Base-by-base conservation (phyloP, 176 grass and related monocot species). In the Hordeum marinum region DNA sequence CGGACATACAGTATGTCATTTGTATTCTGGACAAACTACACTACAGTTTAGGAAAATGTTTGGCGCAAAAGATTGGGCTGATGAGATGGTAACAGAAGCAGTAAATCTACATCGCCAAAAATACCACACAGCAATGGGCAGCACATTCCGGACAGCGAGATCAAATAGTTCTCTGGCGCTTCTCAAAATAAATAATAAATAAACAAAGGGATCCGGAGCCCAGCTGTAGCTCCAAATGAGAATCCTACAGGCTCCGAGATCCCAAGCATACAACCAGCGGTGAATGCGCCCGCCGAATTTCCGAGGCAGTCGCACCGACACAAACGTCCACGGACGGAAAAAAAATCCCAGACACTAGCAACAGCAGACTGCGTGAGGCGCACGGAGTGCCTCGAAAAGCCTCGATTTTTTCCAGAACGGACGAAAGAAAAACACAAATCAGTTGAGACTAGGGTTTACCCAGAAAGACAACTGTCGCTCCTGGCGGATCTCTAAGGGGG, bases 401-500 rank as follows among this genome's bases (percentile, higher is more conserved):
- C 23, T 26, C 88, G 74, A 46, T 73, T 83, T 86, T 83, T 65
- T 57, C 65, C 73, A n/a, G 65, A 57, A 24, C 50, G 2, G 15
- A 42, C 65, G 10, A 45, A n/a, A 24, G 3, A 52, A 31, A 14
- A 54, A 52, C 54, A 45, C 21, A 50, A 76, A 64, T 70, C 73
- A 55, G 25, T 5, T n/a, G 88, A 32, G 73, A 3, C 80, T 90
- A 90, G 84, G 88, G 88, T 90, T 90, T 90, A 86, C 84, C 88
- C 7, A 65, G 73, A 73, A 31, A 48, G 59, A 42, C 67, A 67
- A 83, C 86, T 90, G 79, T 73, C 73, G 37, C 79, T 54, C 72
- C 79, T 24, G 84, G 32, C 55, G 84, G 88, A 90, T 90, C 88
- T 90, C 88, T 79, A 24, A 40, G 21, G 27, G 40, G 20, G 54